Evolutionary conservation across 495 filamentous ascomycete species (phyloP), one percentile per base, ranked within the genome.

Genomic region (Darksidea phi): DNA sequence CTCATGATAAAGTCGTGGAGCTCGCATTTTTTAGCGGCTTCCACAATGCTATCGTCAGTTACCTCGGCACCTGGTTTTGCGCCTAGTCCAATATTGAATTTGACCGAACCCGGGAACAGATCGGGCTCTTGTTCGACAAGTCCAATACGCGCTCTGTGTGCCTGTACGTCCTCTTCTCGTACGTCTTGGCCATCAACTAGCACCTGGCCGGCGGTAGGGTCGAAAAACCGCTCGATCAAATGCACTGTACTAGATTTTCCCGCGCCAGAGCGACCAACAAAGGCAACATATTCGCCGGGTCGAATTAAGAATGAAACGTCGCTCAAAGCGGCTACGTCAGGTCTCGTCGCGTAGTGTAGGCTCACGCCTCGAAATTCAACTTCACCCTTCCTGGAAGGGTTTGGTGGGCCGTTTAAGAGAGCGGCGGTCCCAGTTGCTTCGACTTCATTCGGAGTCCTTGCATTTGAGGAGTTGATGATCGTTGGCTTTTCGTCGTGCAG

Each of bases 181-280:
- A 74, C 64, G 55, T 76, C 41, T 67, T 60, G 13, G 74, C 66
- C 66, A 48, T 74, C 70, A 41, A 79, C 21, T 8, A 45, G 54
- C 43, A 80, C 68, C 7, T 24, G 28, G 38, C 75, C 78, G 18
- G 45, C 25, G 11, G 51, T 64, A 18, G 72, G 75, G 54, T 81
- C 78, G 59, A 81, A 83, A 58, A 82, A 78, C 13, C 83, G 75
- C 61, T 84, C 81, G 11, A 87, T 67, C 3, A 86, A 71, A 26
- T 76, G 69, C 23, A 86, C 75, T 8, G 79, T 72, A 0, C 82
- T 84, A 2, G 75, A 77, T 61, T 86, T 86, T 8, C 84, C 83
- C 34, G 77, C 81, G 0, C 83, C 83, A 5, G 78, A 80, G 11
- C 78, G 71, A 15, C 83, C 83, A 4, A 85, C 80, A n/a, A 85